Evolutionary conservation across 306 rosid genomes (phyloP).

Genomic region (Macrotyloma uniflorum): DNA sequence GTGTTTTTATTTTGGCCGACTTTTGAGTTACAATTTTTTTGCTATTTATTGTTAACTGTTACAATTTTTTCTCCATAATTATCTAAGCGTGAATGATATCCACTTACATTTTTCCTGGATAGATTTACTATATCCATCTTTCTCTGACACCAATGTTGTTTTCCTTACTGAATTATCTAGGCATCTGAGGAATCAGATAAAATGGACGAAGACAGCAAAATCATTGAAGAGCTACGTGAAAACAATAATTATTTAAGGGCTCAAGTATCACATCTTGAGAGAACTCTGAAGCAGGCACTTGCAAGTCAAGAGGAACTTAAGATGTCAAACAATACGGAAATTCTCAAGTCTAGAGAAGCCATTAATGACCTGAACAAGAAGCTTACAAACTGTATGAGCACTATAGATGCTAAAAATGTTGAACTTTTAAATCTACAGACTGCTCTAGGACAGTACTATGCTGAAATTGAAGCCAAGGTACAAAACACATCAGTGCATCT

Average conservation of each 20-base stretch:
- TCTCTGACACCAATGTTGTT: slow-evolving; percentile 3
- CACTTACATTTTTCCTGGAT: neutral
- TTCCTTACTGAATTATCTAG: slow-evolving; percentile 44
- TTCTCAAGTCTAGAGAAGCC: slow-evolving; percentile 56
- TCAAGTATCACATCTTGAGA: slow-evolving; percentile 66
- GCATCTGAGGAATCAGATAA: slow-evolving; percentile 86
- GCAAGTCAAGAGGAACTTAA: slow-evolving; percentile 63
- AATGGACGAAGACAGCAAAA: slow-evolving; percentile 82
- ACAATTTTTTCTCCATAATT: slow-evolving; percentile 3
- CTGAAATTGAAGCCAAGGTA: slow-evolving; percentile 95
- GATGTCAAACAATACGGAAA: slow-evolving; percentile 54
- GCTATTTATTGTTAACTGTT: neutral
- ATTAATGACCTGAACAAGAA: slow-evolving; percentile 68
- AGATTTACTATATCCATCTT: neutral
- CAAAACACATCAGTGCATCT: slow-evolving; percentile 24
- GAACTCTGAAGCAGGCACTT: slow-evolving; percentile 69
- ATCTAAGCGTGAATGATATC: slow-evolving; percentile 30
- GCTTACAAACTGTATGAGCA: slow-evolving; percentile 59
- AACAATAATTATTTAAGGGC: slow-evolving; percentile 58
- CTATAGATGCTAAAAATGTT: slow-evolving; percentile 69
- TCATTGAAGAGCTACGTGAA: slow-evolving; percentile 68
- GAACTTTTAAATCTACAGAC: slow-evolving; percentile 88
- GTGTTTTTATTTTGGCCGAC: slow-evolving; percentile 25
- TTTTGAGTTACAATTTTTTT: slow-evolving; percentile 17
- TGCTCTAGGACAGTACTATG: slow-evolving; percentile 90